Evolutionary conservation across 192 early-diverging fungal species (phyloP), one percentile per base, ranked within the genome.

Genomic region (Umbelopsis sp.): DNA sequence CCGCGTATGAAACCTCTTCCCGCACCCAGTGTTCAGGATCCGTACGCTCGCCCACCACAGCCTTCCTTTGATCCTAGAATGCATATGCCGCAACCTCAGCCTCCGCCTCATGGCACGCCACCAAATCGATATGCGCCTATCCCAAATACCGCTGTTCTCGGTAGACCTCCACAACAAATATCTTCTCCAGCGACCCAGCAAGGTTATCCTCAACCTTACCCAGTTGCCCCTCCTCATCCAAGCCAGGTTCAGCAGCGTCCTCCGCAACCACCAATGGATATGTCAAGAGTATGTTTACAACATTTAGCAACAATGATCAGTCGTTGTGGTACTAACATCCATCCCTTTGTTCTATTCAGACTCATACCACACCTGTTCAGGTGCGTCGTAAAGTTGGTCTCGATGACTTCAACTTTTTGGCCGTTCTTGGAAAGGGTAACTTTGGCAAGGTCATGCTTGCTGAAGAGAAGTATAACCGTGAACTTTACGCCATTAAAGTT

Each of bases 391-490:
- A 91, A 71, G 88, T 97, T 33, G 89, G 92, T 3, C 76, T 96
- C 18, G 92, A 95, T 64, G 96, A 99, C 76, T 99, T 99, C 69
- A 92, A 90, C 49, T 92, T 99, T 65, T 70, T 96, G 68, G 94
- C 96, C 18, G 97, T 99, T 1, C 82, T 99, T 23, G 97, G 97
- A 66, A 97, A 96, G 80, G 97, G 97, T 49, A 98, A 97, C 80
- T 99, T 97, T 87, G 97, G 97, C 76, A 99, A 99, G 84, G 97
- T 99, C 25, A 95, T 99, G 92, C 88, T 99, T 53, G 95, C 96
- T 1, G 95, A 97, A 81, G 96, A 99, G 72, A 94, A 94, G 77
- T 67, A 82, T 55, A 88, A 86, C 20, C 85, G 86, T 72, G 88
- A 92, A 49, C 83, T 95, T n/a, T 97, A 94, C 77, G 97, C 95